Base-by-base conservation (phyloP, 208 protist genomes). In the Vickermania spadyakhi region DNA sequence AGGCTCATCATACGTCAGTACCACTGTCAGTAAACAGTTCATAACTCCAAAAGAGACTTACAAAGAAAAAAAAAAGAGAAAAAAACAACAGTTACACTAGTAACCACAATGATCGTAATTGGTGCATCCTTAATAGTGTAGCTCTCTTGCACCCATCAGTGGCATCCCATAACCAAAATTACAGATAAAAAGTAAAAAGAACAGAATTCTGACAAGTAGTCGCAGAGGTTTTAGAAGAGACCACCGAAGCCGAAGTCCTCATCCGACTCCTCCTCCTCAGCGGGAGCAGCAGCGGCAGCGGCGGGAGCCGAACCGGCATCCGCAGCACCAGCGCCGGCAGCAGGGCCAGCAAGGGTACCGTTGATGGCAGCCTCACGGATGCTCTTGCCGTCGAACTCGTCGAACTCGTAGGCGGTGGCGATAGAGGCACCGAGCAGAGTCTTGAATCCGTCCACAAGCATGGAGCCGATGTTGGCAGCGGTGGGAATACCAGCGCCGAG, bases 401-500 rank as follows among this genome's bases (percentile, higher is more conserved):
- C 75, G 81, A 95, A 96, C 49, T 94, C 94, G 89, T 96, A 96
- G 22, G 89, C 86, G 23, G 97, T 98, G 41, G 68, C 97, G 60
- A 98, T 58, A 30, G 94, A 91, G 30, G 99, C 76, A 30, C 95
- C 87, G n/a, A 99, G 68, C 28, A 99, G 59, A 64, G 97, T 98
- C 86, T 99, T 98, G 96, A 98, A 99, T 58, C 80, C 96, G 77
- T 97, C 93, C 70, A 95, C 66, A 50, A 99, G 56, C 62, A 93
- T 75, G 81, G 99, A 94, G 62, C 96, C 97, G 45, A 99, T 72
- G 26, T 98, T 96, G 53, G 96, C 85, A 23, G 86, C 51, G 30
- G 89, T 98, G 54, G 97, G 94, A 82, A 96, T 95, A 66, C 94
- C 94, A 28, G 96, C 87, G 50, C 77, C 88, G n/a, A 99, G 81